Percentiles rank a stretch among this genome's conserved stretches.
Evolutionary conservation across 805 yeast genomes (phyloP).

Genomic region (Metschnikowia amazonensis): DNA sequence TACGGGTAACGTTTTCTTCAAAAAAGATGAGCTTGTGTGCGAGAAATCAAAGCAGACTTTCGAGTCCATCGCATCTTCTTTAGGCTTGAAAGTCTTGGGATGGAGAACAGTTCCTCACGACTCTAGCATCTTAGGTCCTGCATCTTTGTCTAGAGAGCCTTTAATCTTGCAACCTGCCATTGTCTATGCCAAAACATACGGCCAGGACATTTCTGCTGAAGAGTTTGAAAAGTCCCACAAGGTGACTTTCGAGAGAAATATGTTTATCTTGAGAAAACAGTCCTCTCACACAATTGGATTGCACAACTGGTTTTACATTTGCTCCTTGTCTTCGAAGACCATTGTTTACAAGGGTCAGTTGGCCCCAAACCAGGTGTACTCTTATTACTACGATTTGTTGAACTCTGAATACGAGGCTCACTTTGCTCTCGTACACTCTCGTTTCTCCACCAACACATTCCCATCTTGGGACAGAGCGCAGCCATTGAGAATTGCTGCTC

Average conservation of each 20-base stretch:
- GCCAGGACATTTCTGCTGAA: constrained; percentile 37
- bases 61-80: constrained; percentile 70
- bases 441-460: constrained; percentile 96
- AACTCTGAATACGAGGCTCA: constrained; percentile 92
- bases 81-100: constrained; percentile 80
- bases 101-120: constrained; percentile 97
- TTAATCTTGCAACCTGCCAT: constrained; percentile 89
- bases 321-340: constrained; percentile 82
- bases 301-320: constrained; percentile 96
- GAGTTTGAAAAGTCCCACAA: constrained; percentile 56
- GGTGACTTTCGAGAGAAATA: constrained; percentile 72
- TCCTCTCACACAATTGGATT: constrained; percentile 87
- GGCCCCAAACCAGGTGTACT: constrained; percentile 93
- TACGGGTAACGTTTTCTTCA: constrained; percentile 91
- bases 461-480: constrained; percentile 99
- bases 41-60: constrained; percentile 70
- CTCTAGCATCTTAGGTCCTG: constrained; percentile 91
- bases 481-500: constrained; percentile 96
- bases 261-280: constrained; percentile 84
- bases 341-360: constrained; percentile 97
- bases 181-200: constrained; percentile 46
- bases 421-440: constrained; percentile 92
- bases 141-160: constrained; percentile 91
- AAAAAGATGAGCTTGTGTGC: constrained; percentile 72
- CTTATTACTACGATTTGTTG: constrained; percentile 87